Conservation (phyloP, 306 rosid genomes). For the Dicorynia guianensis region DNA sequence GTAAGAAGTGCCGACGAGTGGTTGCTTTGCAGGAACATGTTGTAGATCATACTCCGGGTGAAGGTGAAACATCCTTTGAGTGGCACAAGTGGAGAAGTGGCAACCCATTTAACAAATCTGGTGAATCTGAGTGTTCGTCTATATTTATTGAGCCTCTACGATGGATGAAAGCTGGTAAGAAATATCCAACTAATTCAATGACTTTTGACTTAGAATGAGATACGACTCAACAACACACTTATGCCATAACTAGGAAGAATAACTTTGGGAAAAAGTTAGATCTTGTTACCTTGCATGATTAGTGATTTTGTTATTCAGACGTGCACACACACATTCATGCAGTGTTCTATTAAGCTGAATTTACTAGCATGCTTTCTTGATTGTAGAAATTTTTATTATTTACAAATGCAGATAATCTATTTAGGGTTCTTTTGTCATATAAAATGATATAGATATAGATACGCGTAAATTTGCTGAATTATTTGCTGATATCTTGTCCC, state of each 20-base stretch:
- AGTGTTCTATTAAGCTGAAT: too few species aligned
- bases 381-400: too few species aligned
- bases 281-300: neutral
- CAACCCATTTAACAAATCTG: conserved; percentile 66
- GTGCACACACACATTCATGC: too few species aligned
- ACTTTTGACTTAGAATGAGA: conserved; percentile 25
- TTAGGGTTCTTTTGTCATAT: conserved; percentile 14
- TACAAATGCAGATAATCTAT: neutral
- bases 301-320: neutral
- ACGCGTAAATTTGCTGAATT: conserved; percentile 11
- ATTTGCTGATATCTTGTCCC: conserved; percentile 42
- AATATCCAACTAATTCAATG: conserved; percentile 28
- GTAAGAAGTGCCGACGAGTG: conserved; percentile 86
- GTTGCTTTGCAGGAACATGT: conserved; percentile 87
- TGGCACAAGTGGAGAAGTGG: conserved; percentile 82
- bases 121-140: conserved; percentile 88
- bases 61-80: conserved; percentile 76
- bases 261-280: neutral
- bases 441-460: neutral
- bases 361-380: too few species aligned
- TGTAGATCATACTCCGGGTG: conserved; percentile 86
- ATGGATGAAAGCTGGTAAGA: conserved; percentile 96
- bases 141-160: conserved; percentile 88
- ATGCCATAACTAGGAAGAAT: neutral
- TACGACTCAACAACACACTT: conserved; percentile 16